Evolutionary conservation across 495 filamentous ascomycete genomes (phyloP).

Genomic region (Annulohypoxylon stygium): DNA sequence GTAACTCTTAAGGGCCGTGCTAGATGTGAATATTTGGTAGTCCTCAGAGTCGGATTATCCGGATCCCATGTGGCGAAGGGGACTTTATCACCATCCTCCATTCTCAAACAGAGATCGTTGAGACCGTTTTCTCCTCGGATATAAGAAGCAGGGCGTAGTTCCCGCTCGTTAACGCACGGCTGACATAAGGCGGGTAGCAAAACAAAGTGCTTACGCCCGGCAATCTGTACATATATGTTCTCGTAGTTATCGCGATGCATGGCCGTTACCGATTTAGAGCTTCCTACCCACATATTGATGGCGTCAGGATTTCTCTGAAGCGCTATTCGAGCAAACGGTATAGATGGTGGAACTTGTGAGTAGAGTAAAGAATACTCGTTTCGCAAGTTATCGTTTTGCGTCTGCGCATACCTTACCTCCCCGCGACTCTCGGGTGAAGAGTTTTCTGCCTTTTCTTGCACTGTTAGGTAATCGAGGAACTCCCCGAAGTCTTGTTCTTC

Average conservation of each 20-base stretch:
- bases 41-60: conserved; percentile 61
- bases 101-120: conserved; percentile 48
- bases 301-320: conserved; percentile 73
- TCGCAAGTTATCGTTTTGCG: conserved; percentile 81
- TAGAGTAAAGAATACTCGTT: conserved; percentile 73
- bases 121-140: conserved; percentile 50
- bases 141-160: conserved; percentile 67
- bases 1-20: conserved; percentile 70
- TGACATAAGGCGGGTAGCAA: conserved; percentile 74
- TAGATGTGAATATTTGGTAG: conserved; percentile 67
- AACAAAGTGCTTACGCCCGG: conserved; percentile 77
- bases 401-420: conserved; percentile 68
- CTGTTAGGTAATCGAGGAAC: conserved; percentile 62
- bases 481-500: conserved; percentile 62
- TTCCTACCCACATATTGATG: conserved; percentile 85
- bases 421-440: conserved; percentile 10
- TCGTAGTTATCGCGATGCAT: conserved; percentile 85
- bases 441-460: conserved; percentile 50
- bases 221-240: conserved; percentile 81
- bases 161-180: conserved; percentile 71
- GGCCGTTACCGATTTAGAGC: conserved; percentile 71
- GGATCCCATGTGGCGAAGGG: conserved; percentile 81
- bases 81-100: conserved; percentile 57
- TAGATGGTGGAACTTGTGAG: conserved; percentile 64
- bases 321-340: conserved; percentile 76